These are phyloP conservation scores for Eruca vesicaria DNA, from an alignment of 441 rosid genomes.

Conservation along the genomic window DNA sequence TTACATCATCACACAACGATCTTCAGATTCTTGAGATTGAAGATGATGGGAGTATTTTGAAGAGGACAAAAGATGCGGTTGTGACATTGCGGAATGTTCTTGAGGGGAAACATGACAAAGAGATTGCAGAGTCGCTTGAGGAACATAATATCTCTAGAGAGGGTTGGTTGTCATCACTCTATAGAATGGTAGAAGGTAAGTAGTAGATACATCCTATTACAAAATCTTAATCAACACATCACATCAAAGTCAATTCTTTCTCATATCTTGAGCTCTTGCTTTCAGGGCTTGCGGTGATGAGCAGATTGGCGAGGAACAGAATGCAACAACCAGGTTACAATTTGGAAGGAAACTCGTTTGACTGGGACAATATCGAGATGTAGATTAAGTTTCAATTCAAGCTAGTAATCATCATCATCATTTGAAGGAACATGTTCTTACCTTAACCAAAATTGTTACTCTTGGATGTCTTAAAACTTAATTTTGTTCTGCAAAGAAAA, in stretches of 20 bases:
- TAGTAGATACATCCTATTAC: neutral
- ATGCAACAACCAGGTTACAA: constrained; percentile 53
- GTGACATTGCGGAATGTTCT: constrained; percentile 76
- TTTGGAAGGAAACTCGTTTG: constrained; percentile 55
- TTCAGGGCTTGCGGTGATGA: constrained; percentile 88
- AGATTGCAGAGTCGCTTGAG: constrained; percentile 70
- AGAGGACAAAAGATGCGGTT: constrained; percentile 91
- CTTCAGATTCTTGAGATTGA: constrained; percentile 70
- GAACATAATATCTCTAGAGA: constrained; percentile 63
- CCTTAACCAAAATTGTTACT: constrained; percentile 14
- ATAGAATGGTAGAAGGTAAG: constrained; percentile 96
- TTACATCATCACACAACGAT: constrained; percentile 82
- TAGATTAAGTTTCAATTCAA: constrained; percentile 32
- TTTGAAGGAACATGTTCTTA: constrained; percentile 11
- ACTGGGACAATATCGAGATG: constrained; percentile 78
- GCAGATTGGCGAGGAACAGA: constrained; percentile 65
- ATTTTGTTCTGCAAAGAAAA: constrained; percentile 12
- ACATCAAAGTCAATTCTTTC: neutral
- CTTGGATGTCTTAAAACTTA: neutral
- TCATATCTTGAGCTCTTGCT: neutral
- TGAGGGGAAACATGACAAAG: constrained; percentile 82
- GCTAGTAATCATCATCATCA: constrained; percentile 11
- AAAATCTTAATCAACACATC: neutral
- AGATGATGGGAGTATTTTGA: constrained; percentile 67
- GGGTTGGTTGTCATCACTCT: constrained; percentile 92